A percentile compares a stretch with the other conserved stretches of the same genome.
phyloP scores from a whole-genome alignment of 106 monocot species.

The Allium cepa region DNA sequence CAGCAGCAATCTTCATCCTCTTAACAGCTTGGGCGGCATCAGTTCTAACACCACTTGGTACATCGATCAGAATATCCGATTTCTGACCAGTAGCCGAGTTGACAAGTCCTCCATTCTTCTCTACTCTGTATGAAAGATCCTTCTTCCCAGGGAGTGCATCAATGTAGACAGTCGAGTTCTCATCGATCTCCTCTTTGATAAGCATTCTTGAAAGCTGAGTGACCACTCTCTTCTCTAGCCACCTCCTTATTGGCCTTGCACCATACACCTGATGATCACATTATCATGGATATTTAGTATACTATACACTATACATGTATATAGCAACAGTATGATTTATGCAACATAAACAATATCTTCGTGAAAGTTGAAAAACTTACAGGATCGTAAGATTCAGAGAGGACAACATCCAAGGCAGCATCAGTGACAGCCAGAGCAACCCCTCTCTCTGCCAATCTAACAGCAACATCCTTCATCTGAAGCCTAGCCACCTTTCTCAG shows the following conservation, averaged over 20 bases:
- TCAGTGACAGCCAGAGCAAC: slow-evolving; percentile 55
- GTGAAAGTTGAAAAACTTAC: slow-evolving; percentile 17
- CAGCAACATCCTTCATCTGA: slow-evolving; percentile 67
- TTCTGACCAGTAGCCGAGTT: slow-evolving; percentile 35
- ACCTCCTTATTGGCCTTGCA: slow-evolving; percentile 67
- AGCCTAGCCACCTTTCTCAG: slow-evolving; percentile 55
- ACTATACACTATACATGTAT: too few species aligned
- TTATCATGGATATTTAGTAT: background rate
- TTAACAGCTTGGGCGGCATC: slow-evolving; percentile 38
- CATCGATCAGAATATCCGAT: slow-evolving; percentile 41
- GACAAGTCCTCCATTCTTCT: slow-evolving; percentile 54
- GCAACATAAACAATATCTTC: too few species aligned
- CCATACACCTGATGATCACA: slow-evolving; percentile 37
- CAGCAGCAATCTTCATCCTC: slow-evolving; percentile 31
- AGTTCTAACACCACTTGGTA: slow-evolving; percentile 17
- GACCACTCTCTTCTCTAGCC: slow-evolving; percentile 83
- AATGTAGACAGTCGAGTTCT: slow-evolving; percentile 50
- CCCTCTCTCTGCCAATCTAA: slow-evolving; percentile 50
- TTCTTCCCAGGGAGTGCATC: slow-evolving; percentile 38
- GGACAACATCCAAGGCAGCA: slow-evolving; percentile 48
- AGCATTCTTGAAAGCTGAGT: slow-evolving; percentile 71
- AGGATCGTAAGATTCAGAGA: slow-evolving; percentile 56
- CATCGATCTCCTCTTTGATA: slow-evolving; percentile 61
- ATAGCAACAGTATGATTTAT: too few species aligned
- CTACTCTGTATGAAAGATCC: slow-evolving; percentile 41